Percentiles rank a stretch among this genome's conserved stretches.
Conservation (phyloP, 805 yeast species). For the Wickerhamomyces bovis region DNA sequence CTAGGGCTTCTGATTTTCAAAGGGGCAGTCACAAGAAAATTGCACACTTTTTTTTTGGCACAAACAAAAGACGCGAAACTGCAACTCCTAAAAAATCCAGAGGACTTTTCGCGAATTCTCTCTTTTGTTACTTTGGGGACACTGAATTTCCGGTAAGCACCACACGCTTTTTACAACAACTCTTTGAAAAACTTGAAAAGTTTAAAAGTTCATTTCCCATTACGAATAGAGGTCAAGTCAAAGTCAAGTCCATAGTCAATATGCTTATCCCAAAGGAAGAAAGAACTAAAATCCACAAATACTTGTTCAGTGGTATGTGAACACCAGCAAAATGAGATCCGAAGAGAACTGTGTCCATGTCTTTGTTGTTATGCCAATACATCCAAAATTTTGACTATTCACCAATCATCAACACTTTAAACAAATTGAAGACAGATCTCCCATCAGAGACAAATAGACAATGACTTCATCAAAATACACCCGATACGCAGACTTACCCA, state of each 20-base stretch:
- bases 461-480: not conserved
- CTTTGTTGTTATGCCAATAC: not conserved
- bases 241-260: constrained; percentile 21
- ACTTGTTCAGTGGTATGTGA: constrained; percentile 95
- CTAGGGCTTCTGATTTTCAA: not conserved
- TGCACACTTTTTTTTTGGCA: not conserved
- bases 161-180: constrained; percentile 15
- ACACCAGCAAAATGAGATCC: not conserved
- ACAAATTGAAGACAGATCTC: not conserved
- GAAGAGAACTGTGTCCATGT: not conserved
- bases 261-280: constrained; percentile 99
- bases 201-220: constrained; percentile 3
- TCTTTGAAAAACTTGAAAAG: constrained; percentile 20
- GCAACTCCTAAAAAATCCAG: not conserved
- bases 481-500: not conserved
- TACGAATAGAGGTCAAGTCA: constrained; percentile 8
- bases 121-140: not conserved
- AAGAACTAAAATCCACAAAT: constrained; percentile 98
- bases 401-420: not conserved
- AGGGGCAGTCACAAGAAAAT: not conserved
- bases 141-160: constrained; percentile 8
- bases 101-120: constrained; percentile 1
- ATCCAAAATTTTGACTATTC: not conserved
- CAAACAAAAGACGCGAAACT: not conserved
- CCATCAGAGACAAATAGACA: not conserved